Evolutionary conservation across 305 asterid species (phyloP).

Genomic region (Coffea humblotiana): DNA sequence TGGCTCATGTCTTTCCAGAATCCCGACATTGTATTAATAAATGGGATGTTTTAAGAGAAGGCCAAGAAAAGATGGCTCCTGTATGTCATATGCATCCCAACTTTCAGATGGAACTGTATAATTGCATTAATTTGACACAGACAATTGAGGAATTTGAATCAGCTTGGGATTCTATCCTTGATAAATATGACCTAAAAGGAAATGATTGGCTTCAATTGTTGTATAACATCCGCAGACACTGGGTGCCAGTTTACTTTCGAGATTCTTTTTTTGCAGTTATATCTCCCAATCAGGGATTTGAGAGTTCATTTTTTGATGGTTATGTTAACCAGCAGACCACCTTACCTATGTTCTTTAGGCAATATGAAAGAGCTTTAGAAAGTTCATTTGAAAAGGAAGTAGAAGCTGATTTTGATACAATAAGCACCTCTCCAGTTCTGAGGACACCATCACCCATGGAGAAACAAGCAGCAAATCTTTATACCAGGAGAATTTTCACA

Average conservation of each 20-base stretch:
- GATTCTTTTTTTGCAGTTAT: constrained; percentile 68
- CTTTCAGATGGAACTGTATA: constrained; percentile 71
- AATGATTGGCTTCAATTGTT: constrained; percentile 83
- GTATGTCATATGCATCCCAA: constrained; percentile 61
- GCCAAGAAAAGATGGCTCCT: constrained; percentile 65
- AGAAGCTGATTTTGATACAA: constrained; percentile 76
- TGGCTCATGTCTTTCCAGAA: constrained; percentile 64
- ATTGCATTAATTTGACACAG: constrained; percentile 70
- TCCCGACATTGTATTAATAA: constrained; percentile 66
- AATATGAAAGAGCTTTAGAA: constrained; percentile 84
- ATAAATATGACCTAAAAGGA: constrained; percentile 63
- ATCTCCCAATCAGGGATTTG: constrained; percentile 48
- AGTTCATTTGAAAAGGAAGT: constrained; percentile 74
- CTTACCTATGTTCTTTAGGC: constrained; percentile 79
- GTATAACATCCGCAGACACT: constrained; percentile 58
- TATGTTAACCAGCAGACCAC: constrained; percentile 76
- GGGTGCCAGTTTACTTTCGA: constrained; percentile 90
- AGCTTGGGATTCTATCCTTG: constrained; percentile 61
- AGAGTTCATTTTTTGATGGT: constrained; percentile 74
- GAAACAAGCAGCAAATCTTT: constrained; percentile 69
- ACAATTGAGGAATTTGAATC: constrained; percentile 81
- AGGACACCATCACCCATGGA: constrained; percentile 94
- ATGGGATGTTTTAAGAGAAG: constrained; percentile 79
- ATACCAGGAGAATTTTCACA: constrained; percentile 65
- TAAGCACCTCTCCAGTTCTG: constrained; percentile 58